These are phyloP conservation scores for Capillidium heterosporum DNA, from an alignment of 371 early-diverging fungal species.

Conservation along the genomic window DNA sequence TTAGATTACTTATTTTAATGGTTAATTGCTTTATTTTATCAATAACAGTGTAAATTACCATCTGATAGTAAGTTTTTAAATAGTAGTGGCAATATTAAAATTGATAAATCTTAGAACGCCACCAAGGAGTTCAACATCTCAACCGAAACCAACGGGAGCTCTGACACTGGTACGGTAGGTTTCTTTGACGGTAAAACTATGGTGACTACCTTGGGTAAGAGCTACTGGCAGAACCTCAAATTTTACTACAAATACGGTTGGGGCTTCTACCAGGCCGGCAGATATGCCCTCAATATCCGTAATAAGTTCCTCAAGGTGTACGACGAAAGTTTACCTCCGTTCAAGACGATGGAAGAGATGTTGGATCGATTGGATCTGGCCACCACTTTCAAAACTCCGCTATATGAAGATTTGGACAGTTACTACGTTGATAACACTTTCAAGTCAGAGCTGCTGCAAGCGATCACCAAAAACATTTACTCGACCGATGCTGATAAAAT, in stretches of 20 bases:
- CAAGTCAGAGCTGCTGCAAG: background rate
- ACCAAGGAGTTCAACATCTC: background rate
- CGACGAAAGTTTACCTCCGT: background rate
- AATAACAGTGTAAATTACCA: conserved; percentile 1
- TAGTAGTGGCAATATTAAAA: background rate
- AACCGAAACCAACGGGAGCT: background rate
- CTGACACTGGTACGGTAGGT: background rate
- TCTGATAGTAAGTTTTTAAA: background rate
- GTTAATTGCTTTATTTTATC: background rate
- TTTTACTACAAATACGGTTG: conserved; percentile 5
- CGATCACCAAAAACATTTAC: conserved; percentile 3
- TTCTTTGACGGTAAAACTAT: background rate
- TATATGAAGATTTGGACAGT: background rate
- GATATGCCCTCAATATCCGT: background rate
- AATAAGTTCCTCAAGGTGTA: conserved; percentile 1
- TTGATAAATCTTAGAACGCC: background rate
- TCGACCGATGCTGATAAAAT: background rate
- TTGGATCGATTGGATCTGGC: background rate
- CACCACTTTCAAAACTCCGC: background rate
- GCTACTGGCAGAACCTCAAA: background rate
- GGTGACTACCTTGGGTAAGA: background rate
- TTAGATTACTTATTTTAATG: background rate
- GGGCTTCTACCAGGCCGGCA: background rate
- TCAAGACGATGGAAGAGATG: background rate
- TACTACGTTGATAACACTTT: background rate